Base-by-base conservation (phyloP, 805 yeast genomes). In the Candida gorgasii region DNA sequence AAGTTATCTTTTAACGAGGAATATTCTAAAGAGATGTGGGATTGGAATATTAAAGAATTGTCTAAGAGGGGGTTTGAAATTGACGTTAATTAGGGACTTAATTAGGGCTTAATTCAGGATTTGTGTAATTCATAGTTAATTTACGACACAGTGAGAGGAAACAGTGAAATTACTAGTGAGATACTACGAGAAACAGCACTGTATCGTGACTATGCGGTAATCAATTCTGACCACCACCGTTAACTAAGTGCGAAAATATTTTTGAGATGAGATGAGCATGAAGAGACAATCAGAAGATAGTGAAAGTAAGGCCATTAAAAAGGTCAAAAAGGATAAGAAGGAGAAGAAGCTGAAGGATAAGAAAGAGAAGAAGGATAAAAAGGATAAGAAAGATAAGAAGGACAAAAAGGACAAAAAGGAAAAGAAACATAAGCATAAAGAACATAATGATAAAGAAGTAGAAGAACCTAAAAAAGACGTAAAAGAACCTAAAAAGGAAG, bases 391-490 rank as follows among this genome's bases (percentile, higher is more conserved):
- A 48, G 50, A 52, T 26, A 49, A 51, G 34, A 52, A 48, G 37
- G 36, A 36, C 15, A 49, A 46, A 16, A 44, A 42, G 30, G 36
- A 45, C 15, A 34, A 32, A 13, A 36, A 40, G 16, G 33, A 31
- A 5, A 27, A 39, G 18, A 22, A 39, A 36, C 18, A n/a, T 2
- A 19, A 26, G 8, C n/a, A 19, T n/a, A 27, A 29, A 37, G 18
- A 26, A 9, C n/a, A 19, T n/a, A 27, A 29, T 28, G 37, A 90
- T 84, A 31, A 31, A 24, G 30, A 40, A 20, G 28, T n/a, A 2
- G 35, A 35, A 17, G 14, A 35, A 38, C 18, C 30, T 11, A 20
- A 22, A 11, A 27, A 18, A 33, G 32, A 63, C 64, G 53, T 66
- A 67, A 4, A 65, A 1, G 58, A 66, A 52, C 65, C 63, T 6